Evolutionary conservation across 2,329 filamentous ascomycete species (phyloP), one percentile per base, ranked within the genome.

Genomic region (Fusarium liriodendri): DNA sequence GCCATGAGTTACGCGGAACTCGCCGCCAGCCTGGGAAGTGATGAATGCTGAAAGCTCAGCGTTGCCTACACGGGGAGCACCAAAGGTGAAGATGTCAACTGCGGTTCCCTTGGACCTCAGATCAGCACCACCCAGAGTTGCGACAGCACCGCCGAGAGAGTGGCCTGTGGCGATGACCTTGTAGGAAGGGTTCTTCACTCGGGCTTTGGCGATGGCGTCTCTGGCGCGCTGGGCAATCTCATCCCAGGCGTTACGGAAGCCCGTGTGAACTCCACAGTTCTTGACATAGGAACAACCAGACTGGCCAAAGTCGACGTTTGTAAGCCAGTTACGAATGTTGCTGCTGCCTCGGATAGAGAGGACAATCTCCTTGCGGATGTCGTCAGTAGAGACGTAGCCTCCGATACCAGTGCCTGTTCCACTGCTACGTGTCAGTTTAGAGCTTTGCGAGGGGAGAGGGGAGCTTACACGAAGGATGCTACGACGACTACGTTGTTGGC

Each of bases 121-220:
- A 73, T 89, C 85, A 1, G 87, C 89, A 0, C 86, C 89, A 0
- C 86, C 91, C 6, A 94, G 79, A 8, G 88, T 89, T 42, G 88
- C 90, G 3, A 94, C 84, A 8, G 91, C 91, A 29, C 85, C 92
- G 57, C 92, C 92, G 5, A 94, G 88, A 11, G 90, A 92, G 84
- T 94, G 92, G 38, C 92, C 93, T 0, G 91, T 90, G n/a, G 87
- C 80, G 20, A 92, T 79, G 78, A 93, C 78, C 54, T 80, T 80
- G 83, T 87, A 92, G 57, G 69, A 71, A 1, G 90, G 89, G 82
- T 90, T 82, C 32, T 84, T 79, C 1, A 78, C 76, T 45, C 78
- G 79, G 4, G 89, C 89, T 2, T 79, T 67, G 22, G 80, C 72
- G 25, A 93, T 78, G 62, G 85, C 85, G 2, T 77, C 72, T 8